These are phyloP conservation scores for Bocquillonia castaneifolia DNA, from an alignment of 441 rosid species.

Conservation along the genomic window DNA sequence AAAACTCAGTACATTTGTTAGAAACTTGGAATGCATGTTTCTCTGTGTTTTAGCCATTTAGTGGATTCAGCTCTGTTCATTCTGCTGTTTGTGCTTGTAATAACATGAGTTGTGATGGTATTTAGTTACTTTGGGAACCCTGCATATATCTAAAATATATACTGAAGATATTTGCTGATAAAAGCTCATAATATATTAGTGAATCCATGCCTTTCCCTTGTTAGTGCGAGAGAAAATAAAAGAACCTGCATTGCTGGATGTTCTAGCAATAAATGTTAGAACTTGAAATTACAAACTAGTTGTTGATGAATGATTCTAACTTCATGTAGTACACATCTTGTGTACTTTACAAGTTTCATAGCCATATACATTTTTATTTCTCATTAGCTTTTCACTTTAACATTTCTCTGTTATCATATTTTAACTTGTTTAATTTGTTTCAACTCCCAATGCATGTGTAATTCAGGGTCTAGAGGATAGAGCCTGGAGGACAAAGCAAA, in stretches of 20 bases:
- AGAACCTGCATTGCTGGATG: not conserved
- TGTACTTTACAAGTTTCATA: not conserved
- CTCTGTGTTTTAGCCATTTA: not conserved
- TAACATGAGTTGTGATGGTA: not conserved
- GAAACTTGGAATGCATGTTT: not conserved
- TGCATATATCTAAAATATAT: not conserved
- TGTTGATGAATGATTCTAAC: not conserved
- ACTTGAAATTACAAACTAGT: not conserved
- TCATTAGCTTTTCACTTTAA: not conserved
- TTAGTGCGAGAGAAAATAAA: too few species aligned
- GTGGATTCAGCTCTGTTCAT: not conserved
- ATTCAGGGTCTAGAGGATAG: conserved; percentile 94
- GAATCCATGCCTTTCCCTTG: too few species aligned
- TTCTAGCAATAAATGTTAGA: not conserved
- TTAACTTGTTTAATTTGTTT: not conserved
- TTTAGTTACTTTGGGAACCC: not conserved
- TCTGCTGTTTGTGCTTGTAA: not conserved
- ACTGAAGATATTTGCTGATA: not conserved
- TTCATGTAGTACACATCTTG: not conserved
- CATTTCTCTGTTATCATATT: not conserved
- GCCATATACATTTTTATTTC: not conserved
- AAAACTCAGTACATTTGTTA: not conserved
- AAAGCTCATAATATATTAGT: too few species aligned
- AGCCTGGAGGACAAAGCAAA: conserved; percentile 99
- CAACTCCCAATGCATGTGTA: not conserved